Conservation (phyloP, 2,329 filamentous ascomycete species). For the Penicillium paneum region DNA sequence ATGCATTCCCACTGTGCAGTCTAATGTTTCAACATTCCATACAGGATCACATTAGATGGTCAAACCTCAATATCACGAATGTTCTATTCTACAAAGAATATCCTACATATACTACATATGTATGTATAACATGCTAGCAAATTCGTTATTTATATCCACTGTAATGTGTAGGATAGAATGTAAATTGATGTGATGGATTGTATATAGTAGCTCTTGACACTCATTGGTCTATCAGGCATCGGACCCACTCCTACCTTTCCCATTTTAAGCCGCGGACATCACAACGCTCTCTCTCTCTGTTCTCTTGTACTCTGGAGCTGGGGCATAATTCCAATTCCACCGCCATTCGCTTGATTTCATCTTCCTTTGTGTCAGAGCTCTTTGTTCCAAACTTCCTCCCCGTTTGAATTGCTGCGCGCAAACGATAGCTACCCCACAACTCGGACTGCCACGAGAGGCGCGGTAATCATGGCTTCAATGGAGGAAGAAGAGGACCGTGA, state of each 20-base stretch:
- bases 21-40: background rate
- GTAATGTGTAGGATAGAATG: too few relatives aligned
- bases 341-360: background rate
- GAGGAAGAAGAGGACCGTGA: constrained; percentile 44
- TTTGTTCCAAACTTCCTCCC: background rate
- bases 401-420: background rate
- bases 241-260: background rate
- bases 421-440: background rate
- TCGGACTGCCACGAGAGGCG: background rate
- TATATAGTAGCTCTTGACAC: background rate
- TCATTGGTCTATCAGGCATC: background rate
- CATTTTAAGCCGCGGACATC: background rate
- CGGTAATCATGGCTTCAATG: constrained; percentile 31
- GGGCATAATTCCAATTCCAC: background rate
- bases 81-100: background rate
- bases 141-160: too few relatives aligned
- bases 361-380: background rate
- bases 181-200: background rate
- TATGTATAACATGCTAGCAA: too few relatives aligned
- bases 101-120: background rate
- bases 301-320: background rate
- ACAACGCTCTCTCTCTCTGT: background rate
- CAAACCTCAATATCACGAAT: background rate
- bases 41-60: background rate
- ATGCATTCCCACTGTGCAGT: background rate